phyloP scores from a whole-genome alignment of 495 filamentous ascomycete genomes.

The Echria macrotheca region DNA sequence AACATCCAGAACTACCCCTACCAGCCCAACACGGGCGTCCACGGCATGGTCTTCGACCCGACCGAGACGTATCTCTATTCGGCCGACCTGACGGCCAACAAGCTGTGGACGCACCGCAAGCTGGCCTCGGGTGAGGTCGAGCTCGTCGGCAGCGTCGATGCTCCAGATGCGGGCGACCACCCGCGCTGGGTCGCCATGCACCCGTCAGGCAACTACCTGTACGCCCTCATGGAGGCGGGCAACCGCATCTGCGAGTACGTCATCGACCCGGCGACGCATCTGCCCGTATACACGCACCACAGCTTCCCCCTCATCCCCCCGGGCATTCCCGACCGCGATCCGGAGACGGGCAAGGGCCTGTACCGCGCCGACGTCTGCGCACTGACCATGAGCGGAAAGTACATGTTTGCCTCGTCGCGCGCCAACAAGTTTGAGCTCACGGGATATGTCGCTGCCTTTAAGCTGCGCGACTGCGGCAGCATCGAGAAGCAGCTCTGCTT shows the following conservation, averaged over 20 bases:
- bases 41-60: constrained; percentile 85
- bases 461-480: constrained; percentile 59
- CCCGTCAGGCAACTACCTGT: constrained; percentile 67
- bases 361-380: constrained; percentile 77
- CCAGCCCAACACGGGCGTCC: constrained; percentile 66
- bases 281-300: constrained; percentile 77
- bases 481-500: constrained; percentile 72
- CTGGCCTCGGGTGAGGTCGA: constrained; percentile 53
- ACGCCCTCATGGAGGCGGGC: constrained; percentile 80
- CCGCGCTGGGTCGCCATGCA: constrained; percentile 83
- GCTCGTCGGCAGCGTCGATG: constrained; percentile 62
- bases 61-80: constrained; percentile 82
- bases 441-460: constrained; percentile 75
- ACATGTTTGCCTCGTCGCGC: constrained; percentile 77
- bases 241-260: constrained; percentile 76
- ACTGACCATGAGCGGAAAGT: constrained; percentile 56
- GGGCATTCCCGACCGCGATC: constrained; percentile 48
- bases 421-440: constrained; percentile 69
- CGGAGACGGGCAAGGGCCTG: constrained; percentile 37
- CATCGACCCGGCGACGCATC: constrained; percentile 66
- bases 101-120: constrained; percentile 81
- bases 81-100: constrained; percentile 77
- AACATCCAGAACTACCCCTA: constrained; percentile 80
- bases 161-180: constrained; percentile 66
- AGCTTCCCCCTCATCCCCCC: constrained; percentile 72